Evolutionary conservation across 768 basidiomycete species (phyloP).

Genomic region (Fomitopsis pulvina): DNA sequence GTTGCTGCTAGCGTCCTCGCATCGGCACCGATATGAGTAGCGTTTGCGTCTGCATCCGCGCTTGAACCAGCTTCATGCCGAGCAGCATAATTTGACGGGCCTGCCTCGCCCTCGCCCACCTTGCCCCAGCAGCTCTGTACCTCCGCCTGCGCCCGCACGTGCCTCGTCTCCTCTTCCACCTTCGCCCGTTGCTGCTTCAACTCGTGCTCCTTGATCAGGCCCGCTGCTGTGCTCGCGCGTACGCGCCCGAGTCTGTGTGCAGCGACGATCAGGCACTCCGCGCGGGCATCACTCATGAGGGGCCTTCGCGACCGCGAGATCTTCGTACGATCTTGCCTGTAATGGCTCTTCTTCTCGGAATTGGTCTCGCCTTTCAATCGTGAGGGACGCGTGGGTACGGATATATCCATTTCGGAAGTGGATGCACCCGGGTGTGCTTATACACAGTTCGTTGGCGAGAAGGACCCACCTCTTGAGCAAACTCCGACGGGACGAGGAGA

Average conservation of each 20-base stretch:
- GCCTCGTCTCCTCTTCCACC: neutral
- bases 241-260: constrained; percentile 63
- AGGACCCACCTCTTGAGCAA: neutral
- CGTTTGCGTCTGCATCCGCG: neutral
- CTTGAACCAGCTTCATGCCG: neutral
- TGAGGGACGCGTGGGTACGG: neutral
- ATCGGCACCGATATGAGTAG: too few relatives aligned
- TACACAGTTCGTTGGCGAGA: neutral
- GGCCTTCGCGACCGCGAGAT: constrained; percentile 24
- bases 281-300: constrained; percentile 55
- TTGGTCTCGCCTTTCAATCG: neutral
- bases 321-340: constrained; percentile 12
- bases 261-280: constrained; percentile 65
- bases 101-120: neutral
- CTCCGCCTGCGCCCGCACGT: neutral
- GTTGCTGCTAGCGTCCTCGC: too few relatives aligned
- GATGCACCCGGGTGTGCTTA: neutral
- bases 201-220: constrained; percentile 32
- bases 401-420: neutral
- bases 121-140: neutral
- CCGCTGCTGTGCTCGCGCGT: constrained; percentile 49
- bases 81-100: neutral
- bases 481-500: neutral
- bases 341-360: constrained; percentile 7
- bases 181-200: constrained; percentile 24